phyloP scores from a whole-genome alignment of 257 asterid species.

The Petunia secreta region DNA sequence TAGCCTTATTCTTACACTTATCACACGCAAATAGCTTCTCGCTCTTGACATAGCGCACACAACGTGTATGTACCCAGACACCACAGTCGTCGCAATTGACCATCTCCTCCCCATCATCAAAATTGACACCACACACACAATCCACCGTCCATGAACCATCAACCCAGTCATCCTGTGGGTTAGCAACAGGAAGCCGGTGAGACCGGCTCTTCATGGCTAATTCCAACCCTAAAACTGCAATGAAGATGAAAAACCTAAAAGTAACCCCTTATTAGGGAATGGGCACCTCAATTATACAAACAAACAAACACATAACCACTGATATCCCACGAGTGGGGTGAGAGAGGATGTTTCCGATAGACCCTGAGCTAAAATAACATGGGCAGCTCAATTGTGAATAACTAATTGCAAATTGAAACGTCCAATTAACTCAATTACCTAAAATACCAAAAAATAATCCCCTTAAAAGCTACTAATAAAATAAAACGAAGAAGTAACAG shows the following conservation, averaged over 20 bases:
- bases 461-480: background rate
- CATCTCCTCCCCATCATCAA: conserved; percentile 97
- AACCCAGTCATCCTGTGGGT: conserved; percentile 87
- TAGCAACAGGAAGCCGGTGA: conserved; percentile 68
- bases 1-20: conserved; percentile 77
- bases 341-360: no score
- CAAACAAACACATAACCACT: no score
- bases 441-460: background rate
- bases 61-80: conserved; percentile 99
- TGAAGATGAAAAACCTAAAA: background rate
- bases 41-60: conserved; percentile 82
- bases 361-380: background rate
- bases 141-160: conserved; percentile 99
- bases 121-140: conserved; percentile 91
- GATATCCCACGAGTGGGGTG: no score
- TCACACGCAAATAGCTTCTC: conserved; percentile 85
- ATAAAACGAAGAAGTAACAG: no score
- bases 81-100: conserved; percentile 97
- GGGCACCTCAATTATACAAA: background rate
- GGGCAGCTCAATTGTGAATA: background rate
- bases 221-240: conserved; percentile 40
- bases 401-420: background rate
- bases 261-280: background rate
- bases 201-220: conserved; percentile 82
- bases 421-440: background rate